Base-by-base conservation (phyloP, 371 early-diverging fungal genomes). In the Syncephalastrum contaminatum region DNA sequence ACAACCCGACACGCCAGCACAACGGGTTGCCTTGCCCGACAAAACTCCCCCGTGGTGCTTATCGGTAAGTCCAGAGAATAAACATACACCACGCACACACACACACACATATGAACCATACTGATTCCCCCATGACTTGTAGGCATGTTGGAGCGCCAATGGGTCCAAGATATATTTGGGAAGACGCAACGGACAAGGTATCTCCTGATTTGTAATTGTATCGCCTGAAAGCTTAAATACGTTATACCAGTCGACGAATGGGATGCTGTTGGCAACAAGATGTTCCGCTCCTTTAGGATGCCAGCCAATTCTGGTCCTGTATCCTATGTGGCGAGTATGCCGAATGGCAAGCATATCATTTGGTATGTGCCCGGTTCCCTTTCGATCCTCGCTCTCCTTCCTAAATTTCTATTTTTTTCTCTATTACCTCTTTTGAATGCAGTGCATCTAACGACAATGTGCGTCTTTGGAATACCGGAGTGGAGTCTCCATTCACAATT, bases 391-490 rank as follows among this genome's bases (percentile, higher is more conserved):
- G 14, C 22, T 20, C 22, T 4, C 42, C 1, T 22, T 18, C 8
- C 10, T 20, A 2, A 24, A 45, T 27, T 54, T 19, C 44, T n/a
- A n/a, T n/a, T 41, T 30, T 36, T 48, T 53, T 44, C 46, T 39
- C 16, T 4, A 16, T 55, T 19, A 18, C 21, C 51, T 18, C 53
- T 14, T 13, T 30, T 46, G 24, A 10, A 36, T 43, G 39, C 51
- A 93, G 94, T 59, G 93, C 91, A 0, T 97, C 97, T 0, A 84
- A 84, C 22, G 98, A 98, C 63, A 97, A 94, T 60, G 80, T 98
- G 48, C 85, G 98, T 22, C 67, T 96, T 43, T 98, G 95, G 95
- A 90, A 95, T 57, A 75, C 73, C 7, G 56, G 69, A 3, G 45
- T 64, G 12, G 80, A 79, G 18, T 73, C 80, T 4, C 21, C 59